Conservation (phyloP, 2,329 filamentous ascomycete species). For the Penicillium sp. region DNA sequence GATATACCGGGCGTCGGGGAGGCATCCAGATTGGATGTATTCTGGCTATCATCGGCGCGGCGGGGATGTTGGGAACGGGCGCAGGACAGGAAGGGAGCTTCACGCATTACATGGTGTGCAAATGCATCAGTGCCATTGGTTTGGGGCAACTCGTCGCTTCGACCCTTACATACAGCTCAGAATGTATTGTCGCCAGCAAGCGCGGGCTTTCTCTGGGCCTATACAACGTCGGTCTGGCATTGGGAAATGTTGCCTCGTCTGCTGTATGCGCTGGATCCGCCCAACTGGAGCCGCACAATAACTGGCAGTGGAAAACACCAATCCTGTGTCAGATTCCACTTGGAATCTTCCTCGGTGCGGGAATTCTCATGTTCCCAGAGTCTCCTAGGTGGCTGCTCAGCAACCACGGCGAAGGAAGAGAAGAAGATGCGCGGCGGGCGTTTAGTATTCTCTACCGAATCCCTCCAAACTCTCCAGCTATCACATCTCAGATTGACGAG, state of each 20-base stretch:
- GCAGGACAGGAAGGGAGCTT: slow-evolving; percentile 22
- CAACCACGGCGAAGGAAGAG: slow-evolving; percentile 15
- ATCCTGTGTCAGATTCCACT: slow-evolving; percentile 36
- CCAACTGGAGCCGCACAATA: slow-evolving; percentile 23
- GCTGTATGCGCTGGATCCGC: slow-evolving; percentile 34
- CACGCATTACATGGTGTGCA: slow-evolving; percentile 31
- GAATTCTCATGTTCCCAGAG: slow-evolving; percentile 31
- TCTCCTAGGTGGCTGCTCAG: slow-evolving; percentile 32
- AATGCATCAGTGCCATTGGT: slow-evolving; percentile 29
- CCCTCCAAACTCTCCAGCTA: slow-evolving; percentile 23
- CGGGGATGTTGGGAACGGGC: slow-evolving; percentile 32
- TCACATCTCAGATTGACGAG: slow-evolving; percentile 29
- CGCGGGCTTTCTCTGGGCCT: slow-evolving; percentile 27
- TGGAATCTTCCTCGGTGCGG: slow-evolving; percentile 28
- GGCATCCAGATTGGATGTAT: slow-evolving; percentile 29
- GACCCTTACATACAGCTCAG: slow-evolving; percentile 27
- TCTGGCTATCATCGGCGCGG: slow-evolving; percentile 29
- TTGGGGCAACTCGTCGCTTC: slow-evolving; percentile 27
- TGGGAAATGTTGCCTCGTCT: slow-evolving; percentile 30
- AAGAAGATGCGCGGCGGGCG: slow-evolving; percentile 27
- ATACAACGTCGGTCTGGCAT: slow-evolving; percentile 32
- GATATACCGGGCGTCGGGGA: slow-evolving; percentile 26
- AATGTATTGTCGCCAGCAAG: slow-evolving; percentile 29
- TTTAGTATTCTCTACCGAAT: slow-evolving; percentile 27
- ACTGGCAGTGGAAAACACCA: slow-evolving; percentile 37